A percentile compares a stretch with the other conserved stretches of the same genome.
phyloP scores from a whole-genome alignment of 192 early-diverging fungal genomes.

The Umbelopsis vinacea region DNA sequence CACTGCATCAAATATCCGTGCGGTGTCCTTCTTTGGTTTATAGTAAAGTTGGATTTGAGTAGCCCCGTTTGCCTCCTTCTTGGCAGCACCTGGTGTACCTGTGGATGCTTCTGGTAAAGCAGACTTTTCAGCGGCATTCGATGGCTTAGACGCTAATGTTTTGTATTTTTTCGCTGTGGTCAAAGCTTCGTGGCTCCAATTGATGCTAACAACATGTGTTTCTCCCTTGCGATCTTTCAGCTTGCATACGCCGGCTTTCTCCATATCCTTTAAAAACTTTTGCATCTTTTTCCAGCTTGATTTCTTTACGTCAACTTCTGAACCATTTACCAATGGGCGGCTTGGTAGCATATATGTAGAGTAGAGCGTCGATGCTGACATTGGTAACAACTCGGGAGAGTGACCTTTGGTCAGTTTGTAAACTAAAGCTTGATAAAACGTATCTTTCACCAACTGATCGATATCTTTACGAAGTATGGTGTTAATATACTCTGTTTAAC shows the following conservation, averaged over 20 bases:
- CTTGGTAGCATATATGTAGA: constrained; percentile 76
- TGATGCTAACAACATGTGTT: constrained; percentile 59
- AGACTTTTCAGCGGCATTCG: neutral
- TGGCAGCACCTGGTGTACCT: neutral
- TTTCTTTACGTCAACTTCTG: constrained; percentile 79
- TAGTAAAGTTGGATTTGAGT: constrained; percentile 16
- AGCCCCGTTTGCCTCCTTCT: neutral
- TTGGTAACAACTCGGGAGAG: constrained; percentile 66
- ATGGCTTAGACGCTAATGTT: constrained; percentile 22
- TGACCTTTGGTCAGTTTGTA: constrained; percentile 63
- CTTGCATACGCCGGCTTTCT: constrained; percentile 83
- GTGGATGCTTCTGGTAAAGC: neutral
- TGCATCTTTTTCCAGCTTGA: constrained; percentile 85
- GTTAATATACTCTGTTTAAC: neutral
- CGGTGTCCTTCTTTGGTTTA: constrained; percentile 32
- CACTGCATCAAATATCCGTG: neutral
- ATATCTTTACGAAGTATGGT: constrained; percentile 57
- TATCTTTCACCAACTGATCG: constrained; percentile 71
- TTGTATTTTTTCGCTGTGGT: constrained; percentile 25
- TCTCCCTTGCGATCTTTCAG: constrained; percentile 81
- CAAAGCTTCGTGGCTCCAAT: constrained; percentile 52
- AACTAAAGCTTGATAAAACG: constrained; percentile 73
- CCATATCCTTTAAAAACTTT: constrained; percentile 89
- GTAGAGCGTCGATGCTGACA: constrained; percentile 76
- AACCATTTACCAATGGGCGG: constrained; percentile 53